These are phyloP conservation scores for Lasiosphaeria hispida DNA, from an alignment of 495 filamentous ascomycete species.

Conservation along the genomic window DNA sequence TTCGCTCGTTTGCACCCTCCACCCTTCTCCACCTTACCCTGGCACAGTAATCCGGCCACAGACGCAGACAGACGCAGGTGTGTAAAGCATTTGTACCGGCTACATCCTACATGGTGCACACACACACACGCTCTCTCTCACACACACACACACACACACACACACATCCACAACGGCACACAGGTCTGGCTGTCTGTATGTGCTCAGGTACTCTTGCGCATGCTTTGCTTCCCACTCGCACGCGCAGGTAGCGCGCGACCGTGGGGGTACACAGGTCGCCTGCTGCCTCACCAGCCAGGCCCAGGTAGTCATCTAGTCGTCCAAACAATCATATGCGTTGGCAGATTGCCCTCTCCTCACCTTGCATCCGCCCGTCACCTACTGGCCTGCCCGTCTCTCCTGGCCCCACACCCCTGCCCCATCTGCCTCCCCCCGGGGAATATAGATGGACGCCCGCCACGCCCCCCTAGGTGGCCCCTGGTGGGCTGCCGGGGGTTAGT, in stretches of 20 bases:
- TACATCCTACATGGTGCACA: slow-evolving; percentile 1
- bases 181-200: too few species aligned
- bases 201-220: too few species aligned
- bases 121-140: background rate
- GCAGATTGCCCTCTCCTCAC: slow-evolving; percentile 16
- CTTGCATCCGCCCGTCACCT: slow-evolving; percentile 18
- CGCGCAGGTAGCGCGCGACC: slow-evolving; percentile 15
- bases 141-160: slow-evolving; percentile 3
- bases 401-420: slow-evolving; percentile 6
- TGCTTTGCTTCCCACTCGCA: background rate
- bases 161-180: background rate
- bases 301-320: slow-evolving; percentile 18
- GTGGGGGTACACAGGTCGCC: slow-evolving; percentile 13
- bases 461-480: background rate
- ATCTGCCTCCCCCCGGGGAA: slow-evolving; percentile 2
- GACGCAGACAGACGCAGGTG: background rate
- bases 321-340: slow-evolving; percentile 27
- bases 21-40: slow-evolving; percentile 5
- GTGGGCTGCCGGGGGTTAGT: slow-evolving; percentile 1
- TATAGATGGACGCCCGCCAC: slow-evolving; percentile 2
- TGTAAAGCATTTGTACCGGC: background rate
- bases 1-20: slow-evolving; percentile 2
- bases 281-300: background rate
- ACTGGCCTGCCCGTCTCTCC: background rate
- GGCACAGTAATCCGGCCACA: background rate